Conservation (phyloP, 441 rosid genomes). For the Eutrema salsugineum region DNA sequence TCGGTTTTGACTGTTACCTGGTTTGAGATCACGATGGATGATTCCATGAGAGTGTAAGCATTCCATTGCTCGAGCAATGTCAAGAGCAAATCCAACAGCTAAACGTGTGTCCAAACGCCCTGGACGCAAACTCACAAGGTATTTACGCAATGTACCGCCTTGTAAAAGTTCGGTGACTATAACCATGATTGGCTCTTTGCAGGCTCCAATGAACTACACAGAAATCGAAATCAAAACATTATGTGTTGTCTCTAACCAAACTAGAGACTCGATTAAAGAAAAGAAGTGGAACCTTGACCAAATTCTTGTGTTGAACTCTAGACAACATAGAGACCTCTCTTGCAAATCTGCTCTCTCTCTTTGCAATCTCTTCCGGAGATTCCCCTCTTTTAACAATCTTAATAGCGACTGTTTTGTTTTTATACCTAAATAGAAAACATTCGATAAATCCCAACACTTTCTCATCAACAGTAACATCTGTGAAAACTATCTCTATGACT, state of each 20-base stretch:
- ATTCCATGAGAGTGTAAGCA: slow-evolving; percentile 91
- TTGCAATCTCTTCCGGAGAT: slow-evolving; percentile 73
- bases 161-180: slow-evolving; percentile 87
- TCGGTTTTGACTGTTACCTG: slow-evolving; percentile 45
- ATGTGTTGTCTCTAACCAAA: not conserved
- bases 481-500: not conserved
- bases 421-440: slow-evolving; percentile 52
- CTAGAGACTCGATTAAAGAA: not conserved
- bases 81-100: slow-evolving; percentile 83
- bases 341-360: slow-evolving; percentile 71
- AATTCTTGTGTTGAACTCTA: slow-evolving; percentile 83
- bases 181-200: slow-evolving; percentile 92
- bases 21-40: slow-evolving; percentile 94
- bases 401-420: slow-evolving; percentile 76
- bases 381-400: slow-evolving; percentile 79
- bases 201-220: slow-evolving; percentile 82
- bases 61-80: slow-evolving; percentile 96
- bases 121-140: slow-evolving; percentile 67
- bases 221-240: not conserved
- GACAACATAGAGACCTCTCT: slow-evolving; percentile 91
- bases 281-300: slow-evolving; percentile 63
- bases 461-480: not conserved
- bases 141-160: slow-evolving; percentile 85
- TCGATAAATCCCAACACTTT: not conserved
- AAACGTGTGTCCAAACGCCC: slow-evolving; percentile 56